Conservation (phyloP, 139 green algal genomes). For the Microglena sp. region DNA sequence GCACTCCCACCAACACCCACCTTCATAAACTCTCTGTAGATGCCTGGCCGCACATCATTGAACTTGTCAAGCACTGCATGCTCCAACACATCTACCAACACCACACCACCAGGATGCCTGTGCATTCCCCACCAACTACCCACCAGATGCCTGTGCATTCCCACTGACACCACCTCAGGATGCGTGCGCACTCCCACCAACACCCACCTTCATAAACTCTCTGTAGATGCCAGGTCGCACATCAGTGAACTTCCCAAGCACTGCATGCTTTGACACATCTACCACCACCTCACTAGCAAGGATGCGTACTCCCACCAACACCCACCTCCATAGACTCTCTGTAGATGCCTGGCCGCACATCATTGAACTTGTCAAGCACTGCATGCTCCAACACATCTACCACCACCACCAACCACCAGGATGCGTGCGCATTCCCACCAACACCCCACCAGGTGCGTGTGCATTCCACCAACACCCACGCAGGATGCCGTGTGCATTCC, state of each 20-base stretch:
- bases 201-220: constrained; percentile 70
- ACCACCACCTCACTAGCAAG: constrained; percentile 39
- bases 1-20: no score
- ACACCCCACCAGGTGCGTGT: no score
- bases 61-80: constrained; percentile 87
- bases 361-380: constrained; percentile 84
- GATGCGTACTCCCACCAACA: no score
- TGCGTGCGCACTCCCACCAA: no score
- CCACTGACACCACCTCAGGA: no score
- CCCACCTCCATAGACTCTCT: constrained; percentile 66
- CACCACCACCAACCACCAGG: no score
- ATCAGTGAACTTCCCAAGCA: constrained; percentile 83
- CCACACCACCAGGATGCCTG: no score
- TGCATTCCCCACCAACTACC: no score
- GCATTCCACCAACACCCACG: no score
- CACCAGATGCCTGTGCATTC: no score
- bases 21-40: constrained; percentile 77
- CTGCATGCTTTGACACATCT: constrained; percentile 80
- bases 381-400: constrained; percentile 86
- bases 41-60: constrained; percentile 70
- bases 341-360: constrained; percentile 76
- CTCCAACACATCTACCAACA: constrained; percentile 78
- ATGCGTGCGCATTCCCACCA: no score
- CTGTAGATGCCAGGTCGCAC: constrained; percentile 70
- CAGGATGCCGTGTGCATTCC: no score